Evolutionary conservation across 768 basidiomycete species (phyloP).

Genomic region (Leccinum boreale): DNA sequence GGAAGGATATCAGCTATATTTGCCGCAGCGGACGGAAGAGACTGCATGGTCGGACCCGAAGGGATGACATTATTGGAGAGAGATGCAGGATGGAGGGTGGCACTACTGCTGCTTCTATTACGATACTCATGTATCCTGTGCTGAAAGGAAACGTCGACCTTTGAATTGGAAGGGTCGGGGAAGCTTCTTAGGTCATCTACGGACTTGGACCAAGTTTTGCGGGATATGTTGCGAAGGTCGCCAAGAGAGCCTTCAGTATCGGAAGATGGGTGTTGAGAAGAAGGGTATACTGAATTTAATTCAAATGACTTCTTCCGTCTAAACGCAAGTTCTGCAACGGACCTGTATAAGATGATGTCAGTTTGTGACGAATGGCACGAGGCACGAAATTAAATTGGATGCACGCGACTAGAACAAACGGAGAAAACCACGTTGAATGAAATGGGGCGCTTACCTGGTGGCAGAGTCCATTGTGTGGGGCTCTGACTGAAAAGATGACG

Average conservation of each 20-base stretch:
- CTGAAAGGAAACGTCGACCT: constrained; percentile 51
- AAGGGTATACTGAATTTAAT: constrained; percentile 31
- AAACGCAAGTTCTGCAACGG: constrained; percentile 61
- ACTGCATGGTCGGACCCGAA: constrained; percentile 36
- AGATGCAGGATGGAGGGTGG: constrained; percentile 43
- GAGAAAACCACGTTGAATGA: neutral
- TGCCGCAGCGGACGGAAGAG: constrained; percentile 38
- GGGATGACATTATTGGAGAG: constrained; percentile 23
- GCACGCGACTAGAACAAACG: constrained; percentile 6
- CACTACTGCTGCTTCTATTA: constrained; percentile 53
- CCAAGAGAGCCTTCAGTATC: constrained; percentile 43
- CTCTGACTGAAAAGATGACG: constrained; percentile 39
- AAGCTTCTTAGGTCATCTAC: constrained; percentile 73
- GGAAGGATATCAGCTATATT: constrained; percentile 20
- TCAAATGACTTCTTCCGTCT: constrained; percentile 45
- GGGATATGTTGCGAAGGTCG: constrained; percentile 66
- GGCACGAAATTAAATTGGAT: constrained; percentile 5
- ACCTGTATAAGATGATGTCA: constrained; percentile 41
- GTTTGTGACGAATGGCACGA: constrained; percentile 1
- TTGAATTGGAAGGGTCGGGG: constrained; percentile 32
- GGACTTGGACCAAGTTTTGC: constrained; percentile 75
- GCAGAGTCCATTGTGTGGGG: constrained; percentile 43
- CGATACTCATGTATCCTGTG: constrained; percentile 66
- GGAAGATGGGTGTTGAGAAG: constrained; percentile 31
- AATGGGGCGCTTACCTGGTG: constrained; percentile 45